A percentile compares a stretch with the other conserved stretches of the same genome.
phyloP scores from a whole-genome alignment of 371 early-diverging fungal species.

The Mucor velutinosus region DNA sequence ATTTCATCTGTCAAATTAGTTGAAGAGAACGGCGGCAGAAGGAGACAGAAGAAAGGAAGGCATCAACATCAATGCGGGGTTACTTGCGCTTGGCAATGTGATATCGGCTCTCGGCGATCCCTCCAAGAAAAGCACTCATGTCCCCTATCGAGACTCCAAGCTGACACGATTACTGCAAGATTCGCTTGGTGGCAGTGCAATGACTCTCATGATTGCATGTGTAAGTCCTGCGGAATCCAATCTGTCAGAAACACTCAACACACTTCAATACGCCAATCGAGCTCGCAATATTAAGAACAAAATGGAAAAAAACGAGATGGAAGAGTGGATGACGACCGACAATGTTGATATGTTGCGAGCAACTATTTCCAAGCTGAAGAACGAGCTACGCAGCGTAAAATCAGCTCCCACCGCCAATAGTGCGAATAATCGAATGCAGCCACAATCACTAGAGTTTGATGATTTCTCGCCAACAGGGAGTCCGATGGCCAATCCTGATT shows the following conservation, averaged over 20 bases:
- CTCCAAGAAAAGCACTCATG: slow-evolving; percentile 63
- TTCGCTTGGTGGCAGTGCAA: slow-evolving; percentile 93
- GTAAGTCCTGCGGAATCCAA: slow-evolving; percentile 81
- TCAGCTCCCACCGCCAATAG: slow-evolving; percentile 5
- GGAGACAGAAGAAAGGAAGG: slow-evolving; percentile 97
- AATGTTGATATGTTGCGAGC: slow-evolving; percentile 61
- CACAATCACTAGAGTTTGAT: slow-evolving; percentile 8
- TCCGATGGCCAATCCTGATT: slow-evolving; percentile 19
- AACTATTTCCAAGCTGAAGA: slow-evolving; percentile 58
- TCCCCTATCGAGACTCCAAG: slow-evolving; percentile 99
- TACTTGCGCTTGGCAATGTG: slow-evolving; percentile 98
- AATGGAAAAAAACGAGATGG: slow-evolving; percentile 70
- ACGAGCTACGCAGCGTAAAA: slow-evolving; percentile 52
- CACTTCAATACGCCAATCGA: slow-evolving; percentile 91
- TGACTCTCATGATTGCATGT: slow-evolving; percentile 95
- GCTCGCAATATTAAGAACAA: slow-evolving; percentile 89
- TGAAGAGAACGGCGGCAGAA: slow-evolving; percentile 94
- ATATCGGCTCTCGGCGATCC: slow-evolving; percentile 98
- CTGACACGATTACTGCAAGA: slow-evolving; percentile 97
- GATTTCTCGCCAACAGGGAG: slow-evolving; percentile 12
- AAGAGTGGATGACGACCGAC: slow-evolving; percentile 69
- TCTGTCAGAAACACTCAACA: slow-evolving; percentile 92
- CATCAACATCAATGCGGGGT: slow-evolving; percentile 97
- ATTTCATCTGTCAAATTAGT: slow-evolving; percentile 28
- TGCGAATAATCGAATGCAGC: slow-evolving; percentile 2